phyloP scores from a whole-genome alignment of 129 eudicot species.

The Arctium lappa region DNA sequence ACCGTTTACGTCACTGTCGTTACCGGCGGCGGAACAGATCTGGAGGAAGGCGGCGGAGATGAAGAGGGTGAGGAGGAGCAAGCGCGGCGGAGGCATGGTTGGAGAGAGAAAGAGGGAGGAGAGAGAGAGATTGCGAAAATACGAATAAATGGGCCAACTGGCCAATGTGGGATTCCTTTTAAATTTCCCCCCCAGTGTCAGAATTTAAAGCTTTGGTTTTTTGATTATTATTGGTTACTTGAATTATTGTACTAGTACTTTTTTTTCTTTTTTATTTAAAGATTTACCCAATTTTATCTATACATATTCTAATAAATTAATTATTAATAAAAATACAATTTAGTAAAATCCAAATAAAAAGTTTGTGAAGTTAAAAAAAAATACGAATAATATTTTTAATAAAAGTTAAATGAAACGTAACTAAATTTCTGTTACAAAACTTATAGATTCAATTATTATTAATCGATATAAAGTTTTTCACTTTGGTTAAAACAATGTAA shows the following conservation, averaged over 20 bases:
- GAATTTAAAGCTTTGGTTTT: constrained; percentile 36
- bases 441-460: no score
- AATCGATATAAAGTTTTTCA: background rate
- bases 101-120: background rate
- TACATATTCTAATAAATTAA: background rate
- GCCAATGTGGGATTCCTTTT: constrained; percentile 28
- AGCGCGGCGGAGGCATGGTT: constrained; percentile 34
- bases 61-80: constrained; percentile 19
- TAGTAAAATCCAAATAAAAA: background rate
- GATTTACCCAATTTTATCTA: background rate
- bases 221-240: constrained; percentile 1
- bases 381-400: no score
- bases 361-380: no score
- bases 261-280: background rate
- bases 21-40: constrained; percentile 7
- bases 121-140: background rate
- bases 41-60: constrained; percentile 31
- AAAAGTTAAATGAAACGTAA: background rate
- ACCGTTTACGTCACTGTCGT: constrained; percentile 5
- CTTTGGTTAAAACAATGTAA: background rate
- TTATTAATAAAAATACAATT: no score
- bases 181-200: constrained; percentile 35
- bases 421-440: no score
- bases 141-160: constrained; percentile 24
- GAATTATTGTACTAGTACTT: constrained; percentile 5